Percentiles rank a stretch among this genome's conserved stretches.
Conservation (phyloP, 257 asterid species). For the Paraleonurus japonicus region DNA sequence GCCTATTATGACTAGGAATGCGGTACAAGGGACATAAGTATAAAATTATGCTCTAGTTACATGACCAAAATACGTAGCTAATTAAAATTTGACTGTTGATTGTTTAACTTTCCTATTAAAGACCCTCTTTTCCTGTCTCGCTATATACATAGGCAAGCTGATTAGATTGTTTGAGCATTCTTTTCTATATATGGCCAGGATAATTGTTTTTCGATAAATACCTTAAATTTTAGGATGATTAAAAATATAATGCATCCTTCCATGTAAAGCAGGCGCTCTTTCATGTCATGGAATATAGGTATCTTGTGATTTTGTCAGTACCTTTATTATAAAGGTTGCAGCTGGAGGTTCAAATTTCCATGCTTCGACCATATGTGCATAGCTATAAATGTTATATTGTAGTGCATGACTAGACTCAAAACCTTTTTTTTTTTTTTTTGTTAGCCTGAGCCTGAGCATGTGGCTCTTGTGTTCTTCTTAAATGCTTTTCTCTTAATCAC, state of each 20-base stretch:
- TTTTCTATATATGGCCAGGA: slow-evolving; percentile 8
- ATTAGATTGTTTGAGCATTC: background rate
- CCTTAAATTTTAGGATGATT: background rate
- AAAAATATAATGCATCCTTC: background rate
- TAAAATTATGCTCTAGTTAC: background rate
- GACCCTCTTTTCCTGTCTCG: background rate
- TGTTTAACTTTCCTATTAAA: background rate
- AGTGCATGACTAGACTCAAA: slow-evolving; percentile 11
- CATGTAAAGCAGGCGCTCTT: background rate
- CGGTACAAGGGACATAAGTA: too few species aligned
- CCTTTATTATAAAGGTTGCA: background rate
- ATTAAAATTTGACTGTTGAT: background rate
- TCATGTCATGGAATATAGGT: background rate
- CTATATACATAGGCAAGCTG: background rate
- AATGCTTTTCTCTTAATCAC: background rate
- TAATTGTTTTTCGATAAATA: background rate
- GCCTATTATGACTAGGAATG: too few species aligned
- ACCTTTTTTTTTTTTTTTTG: background rate
- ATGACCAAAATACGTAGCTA: background rate
- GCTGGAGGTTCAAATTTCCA: background rate
- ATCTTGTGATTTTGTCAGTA: slow-evolving; percentile 1
- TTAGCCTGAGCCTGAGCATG: slow-evolving; percentile 1
- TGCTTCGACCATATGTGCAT: background rate
- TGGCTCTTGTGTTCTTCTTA: slow-evolving; percentile 1
- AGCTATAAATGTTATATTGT: background rate